Evolutionary conservation across 768 basidiomycete genomes (phyloP), one percentile per base, ranked within the genome.

Genomic region (Crepidotus variabilis): DNA sequence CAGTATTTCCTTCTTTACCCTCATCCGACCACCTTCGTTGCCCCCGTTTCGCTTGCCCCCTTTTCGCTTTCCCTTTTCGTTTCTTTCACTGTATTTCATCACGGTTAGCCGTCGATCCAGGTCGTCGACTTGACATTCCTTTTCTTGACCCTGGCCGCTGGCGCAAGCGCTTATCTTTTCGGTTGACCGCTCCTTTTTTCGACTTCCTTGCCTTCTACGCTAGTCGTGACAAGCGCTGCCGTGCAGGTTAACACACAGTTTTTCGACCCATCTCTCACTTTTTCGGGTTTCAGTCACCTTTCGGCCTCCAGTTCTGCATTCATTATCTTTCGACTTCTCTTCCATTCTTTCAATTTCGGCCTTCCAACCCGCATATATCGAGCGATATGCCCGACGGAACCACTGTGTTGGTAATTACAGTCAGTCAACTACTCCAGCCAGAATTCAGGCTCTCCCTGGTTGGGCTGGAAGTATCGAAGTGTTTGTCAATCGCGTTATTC

Each of bases 361-460:
- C 8, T 4, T 8, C 3, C 8, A 28, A 28, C 3, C 28, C 39
- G 39, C 39, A 43, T 43, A 43, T 43, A 43, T 43, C 11, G 39
- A 43, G 11, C 39, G 28, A 28, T 43, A 43, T 43, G 39, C 13
- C 39, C 14, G 39, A 43, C 14, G 39, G 39, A 43, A 20, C 13
- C 39, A 43, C 39, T 11, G 39, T 43, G 13, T 3, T 4, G 39
- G 11, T 2, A 3, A 16, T 43, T 5, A 3, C 39, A 20, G 13
- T 43, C 14, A 20, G 5, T 11, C 13, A 14, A 2, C 4, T 43
- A 3, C 39, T 43, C 18, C 39, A 11, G 5, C 39, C 51, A 10
- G 21, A 35, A 16, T 18, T 52, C 35, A 43, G 35, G 21, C 16
- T 18, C 10, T 36, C 21, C 20, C 10, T 71, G 82, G 20, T 51